Percentiles rank a stretch among this genome's conserved stretches.
phyloP scores from a whole-genome alignment of 164 flowering plant species.

The Nelumbo lutea region DNA sequence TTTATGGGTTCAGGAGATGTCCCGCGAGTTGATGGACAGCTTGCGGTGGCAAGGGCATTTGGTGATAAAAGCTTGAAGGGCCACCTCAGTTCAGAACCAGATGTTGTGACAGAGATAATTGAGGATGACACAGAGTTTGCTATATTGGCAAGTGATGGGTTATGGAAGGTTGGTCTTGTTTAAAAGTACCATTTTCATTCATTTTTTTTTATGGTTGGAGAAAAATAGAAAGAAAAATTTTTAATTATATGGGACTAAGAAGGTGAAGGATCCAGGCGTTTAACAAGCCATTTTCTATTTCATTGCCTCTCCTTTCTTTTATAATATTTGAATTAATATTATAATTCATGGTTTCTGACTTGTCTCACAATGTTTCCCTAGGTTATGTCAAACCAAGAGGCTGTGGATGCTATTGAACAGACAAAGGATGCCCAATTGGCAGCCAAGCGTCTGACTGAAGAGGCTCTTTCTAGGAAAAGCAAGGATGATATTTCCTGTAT shows the following conservation, averaged over 20 bases:
- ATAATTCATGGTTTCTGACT: neutral
- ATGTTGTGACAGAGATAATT: conserved; percentile 45
- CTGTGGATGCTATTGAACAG: conserved; percentile 48
- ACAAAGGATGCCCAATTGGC: conserved; percentile 64
- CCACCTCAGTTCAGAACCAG: conserved; percentile 85
- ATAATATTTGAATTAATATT: neutral
- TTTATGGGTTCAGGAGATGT: conserved; percentile 54
- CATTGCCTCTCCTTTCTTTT: neutral
- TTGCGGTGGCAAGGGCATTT: conserved; percentile 86
- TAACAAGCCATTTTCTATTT: neutral
- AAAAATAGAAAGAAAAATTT: too few relatives aligned
- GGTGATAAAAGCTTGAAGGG: conserved; percentile 81
- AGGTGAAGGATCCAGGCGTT: too few relatives aligned
- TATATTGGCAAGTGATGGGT: conserved; percentile 90
- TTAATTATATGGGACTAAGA: too few relatives aligned
- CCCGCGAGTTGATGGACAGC: conserved; percentile 87
- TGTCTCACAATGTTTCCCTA: conserved; percentile 13
- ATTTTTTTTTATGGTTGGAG: neutral
- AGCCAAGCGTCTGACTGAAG: conserved; percentile 69
- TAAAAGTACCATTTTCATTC: neutral
- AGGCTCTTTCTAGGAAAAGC: conserved; percentile 61
- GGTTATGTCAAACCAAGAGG: conserved; percentile 91
- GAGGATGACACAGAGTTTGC: conserved; percentile 62
- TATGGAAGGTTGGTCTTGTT: conserved; percentile 74
- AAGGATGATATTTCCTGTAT: conserved; percentile 75